These are phyloP conservation scores for Phytopythium helicoides DNA, from an alignment of 352 stramenopile genomes.

Conservation along the genomic window DNA sequence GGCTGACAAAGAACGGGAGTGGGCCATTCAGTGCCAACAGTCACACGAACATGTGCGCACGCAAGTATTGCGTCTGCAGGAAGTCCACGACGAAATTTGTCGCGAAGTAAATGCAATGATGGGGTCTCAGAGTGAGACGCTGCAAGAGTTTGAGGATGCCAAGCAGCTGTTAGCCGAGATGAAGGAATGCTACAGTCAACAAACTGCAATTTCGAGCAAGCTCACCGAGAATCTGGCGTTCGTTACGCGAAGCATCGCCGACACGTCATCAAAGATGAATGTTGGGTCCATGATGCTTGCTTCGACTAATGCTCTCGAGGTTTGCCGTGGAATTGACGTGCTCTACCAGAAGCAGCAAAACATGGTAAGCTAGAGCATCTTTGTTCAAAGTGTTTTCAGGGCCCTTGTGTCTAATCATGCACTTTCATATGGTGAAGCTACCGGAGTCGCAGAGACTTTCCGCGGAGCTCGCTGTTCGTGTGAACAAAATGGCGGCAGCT, in stretches of 20 bases:
- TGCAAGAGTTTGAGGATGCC: constrained; percentile 41
- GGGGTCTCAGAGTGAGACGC: constrained; percentile 35
- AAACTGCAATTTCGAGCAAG: constrained; percentile 58
- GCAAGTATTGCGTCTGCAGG: constrained; percentile 64
- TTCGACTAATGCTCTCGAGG: constrained; percentile 71
- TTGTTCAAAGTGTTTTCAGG: too few species aligned
- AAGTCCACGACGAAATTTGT: constrained; percentile 65
- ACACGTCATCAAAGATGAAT: constrained; percentile 51
- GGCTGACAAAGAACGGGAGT: constrained; percentile 78
- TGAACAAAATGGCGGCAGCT: constrained; percentile 51
- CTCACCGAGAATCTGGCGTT: constrained; percentile 65
- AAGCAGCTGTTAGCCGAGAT: constrained; percentile 47
- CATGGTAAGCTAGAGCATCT: constrained; percentile 36
- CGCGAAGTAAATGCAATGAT: constrained; percentile 59
- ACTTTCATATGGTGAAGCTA: constrained; percentile 28
- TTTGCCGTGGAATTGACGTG: constrained; percentile 81
- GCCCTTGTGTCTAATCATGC: neutral
- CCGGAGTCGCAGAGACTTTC: constrained; percentile 63
- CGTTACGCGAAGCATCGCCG: constrained; percentile 65
- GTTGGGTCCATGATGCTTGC: constrained; percentile 73
- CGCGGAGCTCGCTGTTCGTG: constrained; percentile 50
- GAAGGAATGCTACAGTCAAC: constrained; percentile 38
- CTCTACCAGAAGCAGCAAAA: constrained; percentile 76
- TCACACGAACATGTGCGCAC: constrained; percentile 62
- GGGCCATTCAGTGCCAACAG: constrained; percentile 72